These are phyloP conservation scores for Trichoderma koningiopsis DNA, from an alignment of 2,329 filamentous ascomycete species.

Conservation along the genomic window DNA sequence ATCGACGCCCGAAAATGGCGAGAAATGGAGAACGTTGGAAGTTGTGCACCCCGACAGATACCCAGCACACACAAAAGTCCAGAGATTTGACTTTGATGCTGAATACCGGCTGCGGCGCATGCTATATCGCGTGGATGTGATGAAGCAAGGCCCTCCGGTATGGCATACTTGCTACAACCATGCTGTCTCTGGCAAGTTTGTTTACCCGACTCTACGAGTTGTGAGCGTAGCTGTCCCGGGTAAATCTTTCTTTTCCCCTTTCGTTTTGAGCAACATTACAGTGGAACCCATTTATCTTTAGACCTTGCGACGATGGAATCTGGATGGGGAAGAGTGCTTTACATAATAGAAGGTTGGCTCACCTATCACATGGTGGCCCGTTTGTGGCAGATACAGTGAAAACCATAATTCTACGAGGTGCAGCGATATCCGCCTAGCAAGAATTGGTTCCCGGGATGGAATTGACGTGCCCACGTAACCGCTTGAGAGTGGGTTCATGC, in stretches of 20 bases:
- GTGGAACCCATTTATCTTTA: not conserved
- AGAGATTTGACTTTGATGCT: constrained; percentile 4
- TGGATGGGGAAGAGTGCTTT: not conserved
- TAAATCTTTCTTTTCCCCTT: constrained; percentile 1
- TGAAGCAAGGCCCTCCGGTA: not conserved
- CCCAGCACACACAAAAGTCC: constrained; percentile 1
- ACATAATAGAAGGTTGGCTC: not conserved
- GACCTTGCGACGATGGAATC: not conserved
- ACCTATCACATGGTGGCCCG: not conserved
- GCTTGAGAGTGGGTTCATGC: too few relatives aligned
- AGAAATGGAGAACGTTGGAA: not conserved
- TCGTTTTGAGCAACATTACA: not conserved
- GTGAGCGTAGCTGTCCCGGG: not conserved
- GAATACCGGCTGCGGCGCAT: not conserved
- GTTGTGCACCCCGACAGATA: not conserved
- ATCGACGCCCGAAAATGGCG: not conserved
- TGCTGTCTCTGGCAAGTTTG: not conserved
- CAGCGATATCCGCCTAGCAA: not conserved
- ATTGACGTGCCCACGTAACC: too few relatives aligned
- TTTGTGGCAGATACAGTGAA: not conserved
- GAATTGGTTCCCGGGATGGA: not conserved
- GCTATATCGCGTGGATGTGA: not conserved
- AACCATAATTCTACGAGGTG: not conserved
- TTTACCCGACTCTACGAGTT: constrained; percentile 6
- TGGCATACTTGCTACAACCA: constrained; percentile 19